These are phyloP conservation scores for Chenopodium berlandieri DNA, from an alignment of 148 eudicot genomes.

Conservation along the genomic window DNA sequence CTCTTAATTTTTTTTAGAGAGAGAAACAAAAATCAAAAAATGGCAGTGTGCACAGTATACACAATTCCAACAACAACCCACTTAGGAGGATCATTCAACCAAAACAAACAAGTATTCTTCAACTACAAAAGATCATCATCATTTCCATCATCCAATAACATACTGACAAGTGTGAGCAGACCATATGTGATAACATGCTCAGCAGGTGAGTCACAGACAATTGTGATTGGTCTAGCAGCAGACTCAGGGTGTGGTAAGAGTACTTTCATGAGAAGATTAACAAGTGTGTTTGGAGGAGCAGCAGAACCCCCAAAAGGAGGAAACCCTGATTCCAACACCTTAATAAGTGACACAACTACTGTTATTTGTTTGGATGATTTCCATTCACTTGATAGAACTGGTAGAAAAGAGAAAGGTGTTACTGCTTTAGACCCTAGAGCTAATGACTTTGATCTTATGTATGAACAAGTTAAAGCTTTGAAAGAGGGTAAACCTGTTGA, in stretches of 20 bases:
- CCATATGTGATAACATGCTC: constrained; percentile 53
- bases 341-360: constrained; percentile 87
- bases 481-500: constrained; percentile 70
- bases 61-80: constrained; percentile 67
- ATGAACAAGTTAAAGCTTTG: constrained; percentile 90
- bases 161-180: not conserved
- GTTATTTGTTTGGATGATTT: constrained; percentile 94
- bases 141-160: not conserved
- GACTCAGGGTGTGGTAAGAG: constrained; percentile 99
- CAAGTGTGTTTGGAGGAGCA: constrained; percentile 94
- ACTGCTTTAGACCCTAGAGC: constrained; percentile 96
- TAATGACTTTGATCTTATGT: constrained; percentile 92
- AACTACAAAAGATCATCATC: constrained; percentile 26
- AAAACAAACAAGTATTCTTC: constrained; percentile 39
- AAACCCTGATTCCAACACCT: constrained; percentile 89
- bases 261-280: constrained; percentile 92
- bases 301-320: constrained; percentile 95
- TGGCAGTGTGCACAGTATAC: constrained; percentile 81
- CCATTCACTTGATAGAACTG: constrained; percentile 84
- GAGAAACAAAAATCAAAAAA: constrained; percentile 21
- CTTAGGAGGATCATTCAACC: constrained; percentile 56
- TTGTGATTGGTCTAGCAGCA: constrained; percentile 90
- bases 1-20: constrained; percentile 25
- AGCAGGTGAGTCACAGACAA: constrained; percentile 46
- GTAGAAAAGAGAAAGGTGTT: constrained; percentile 87